Percentiles rank a stretch among this genome's conserved stretches.
Conservation (phyloP, 495 filamentous ascomycete genomes). For the Aspergillus ostianus region DNA sequence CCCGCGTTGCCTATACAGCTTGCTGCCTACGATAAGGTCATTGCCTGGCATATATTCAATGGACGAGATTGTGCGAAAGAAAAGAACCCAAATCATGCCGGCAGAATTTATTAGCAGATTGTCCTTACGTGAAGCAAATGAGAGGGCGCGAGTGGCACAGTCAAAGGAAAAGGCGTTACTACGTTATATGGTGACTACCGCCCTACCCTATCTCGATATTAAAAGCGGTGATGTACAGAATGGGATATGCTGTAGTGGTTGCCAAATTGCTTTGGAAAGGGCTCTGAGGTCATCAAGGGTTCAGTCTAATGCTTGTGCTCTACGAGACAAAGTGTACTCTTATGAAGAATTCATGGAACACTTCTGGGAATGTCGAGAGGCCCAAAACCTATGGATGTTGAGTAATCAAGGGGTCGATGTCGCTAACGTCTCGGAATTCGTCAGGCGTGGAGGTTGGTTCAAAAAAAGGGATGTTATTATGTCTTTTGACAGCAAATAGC, state of each 20-base stretch:
- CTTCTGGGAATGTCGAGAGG: slow-evolving; percentile 11
- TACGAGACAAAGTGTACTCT: slow-evolving; percentile 18
- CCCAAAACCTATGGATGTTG: slow-evolving; percentile 10
- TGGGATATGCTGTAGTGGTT: slow-evolving; percentile 15
- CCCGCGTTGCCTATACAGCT: background rate
- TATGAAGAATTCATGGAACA: slow-evolving; percentile 11
- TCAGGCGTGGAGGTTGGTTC: slow-evolving; percentile 14
- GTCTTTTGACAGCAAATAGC: slow-evolving; percentile 5
- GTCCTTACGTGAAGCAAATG: background rate
- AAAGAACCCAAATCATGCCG: slow-evolving; percentile 8
- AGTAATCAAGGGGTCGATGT: slow-evolving; percentile 5
- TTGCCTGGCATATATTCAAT: slow-evolving; percentile 16
- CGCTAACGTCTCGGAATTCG: slow-evolving; percentile 9
- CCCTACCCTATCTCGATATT: slow-evolving; percentile 15
- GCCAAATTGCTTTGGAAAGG: slow-evolving; percentile 14
- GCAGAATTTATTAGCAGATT: slow-evolving; percentile 3
- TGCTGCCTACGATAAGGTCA: slow-evolving; percentile 7
- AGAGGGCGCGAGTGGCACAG: slow-evolving; percentile 1
- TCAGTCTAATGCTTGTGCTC: slow-evolving; percentile 7
- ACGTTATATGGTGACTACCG: slow-evolving; percentile 16
- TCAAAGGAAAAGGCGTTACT: slow-evolving; percentile 7
- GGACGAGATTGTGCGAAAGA: slow-evolving; percentile 8
- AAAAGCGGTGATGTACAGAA: slow-evolving; percentile 10
- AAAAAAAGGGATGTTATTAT: slow-evolving; percentile 40
- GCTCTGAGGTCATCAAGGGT: slow-evolving; percentile 7